Evolutionary conservation across 2,329 filamentous ascomycete species (phyloP).

Genomic region (Elsinoe australis): DNA sequence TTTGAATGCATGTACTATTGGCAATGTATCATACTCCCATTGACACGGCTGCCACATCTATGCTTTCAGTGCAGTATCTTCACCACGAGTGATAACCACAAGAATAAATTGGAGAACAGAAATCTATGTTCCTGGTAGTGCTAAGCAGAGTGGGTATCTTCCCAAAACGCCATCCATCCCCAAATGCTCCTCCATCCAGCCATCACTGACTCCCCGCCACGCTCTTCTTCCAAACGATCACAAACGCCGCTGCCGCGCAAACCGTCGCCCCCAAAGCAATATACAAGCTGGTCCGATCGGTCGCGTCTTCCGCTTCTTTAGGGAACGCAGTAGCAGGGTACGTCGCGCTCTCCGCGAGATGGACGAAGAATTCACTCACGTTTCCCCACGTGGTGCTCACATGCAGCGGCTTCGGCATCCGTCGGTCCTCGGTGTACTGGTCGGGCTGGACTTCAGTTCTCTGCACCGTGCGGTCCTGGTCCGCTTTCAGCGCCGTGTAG

Average conservation of each 20-base stretch:
- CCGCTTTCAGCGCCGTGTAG: conserved; percentile 89
- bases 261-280: conserved; percentile 69
- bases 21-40: too few species aligned
- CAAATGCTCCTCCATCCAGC: too few species aligned
- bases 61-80: too few species aligned
- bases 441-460: conserved; percentile 85
- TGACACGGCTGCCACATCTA: too few species aligned
- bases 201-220: too few species aligned
- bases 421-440: conserved; percentile 74
- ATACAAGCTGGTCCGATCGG: conserved; percentile 78
- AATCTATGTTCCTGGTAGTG: too few species aligned
- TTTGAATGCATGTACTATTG: too few species aligned
- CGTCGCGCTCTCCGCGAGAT: conserved; percentile 81
- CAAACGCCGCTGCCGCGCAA: conserved; percentile 50
- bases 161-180: not conserved
- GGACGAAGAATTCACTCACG: conserved; percentile 89
- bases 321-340: conserved; percentile 84
- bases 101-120: too few species aligned
- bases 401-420: conserved; percentile 86
- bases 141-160: not conserved
- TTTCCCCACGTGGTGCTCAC: conserved; percentile 92
- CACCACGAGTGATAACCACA: too few species aligned
- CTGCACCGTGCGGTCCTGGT: conserved; percentile 95
- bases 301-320: conserved; percentile 75
- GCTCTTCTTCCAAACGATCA: conserved; percentile 51